Conservation (phyloP, 2,329 filamentous ascomycete genomes). For the Epichloe baconii region DNA sequence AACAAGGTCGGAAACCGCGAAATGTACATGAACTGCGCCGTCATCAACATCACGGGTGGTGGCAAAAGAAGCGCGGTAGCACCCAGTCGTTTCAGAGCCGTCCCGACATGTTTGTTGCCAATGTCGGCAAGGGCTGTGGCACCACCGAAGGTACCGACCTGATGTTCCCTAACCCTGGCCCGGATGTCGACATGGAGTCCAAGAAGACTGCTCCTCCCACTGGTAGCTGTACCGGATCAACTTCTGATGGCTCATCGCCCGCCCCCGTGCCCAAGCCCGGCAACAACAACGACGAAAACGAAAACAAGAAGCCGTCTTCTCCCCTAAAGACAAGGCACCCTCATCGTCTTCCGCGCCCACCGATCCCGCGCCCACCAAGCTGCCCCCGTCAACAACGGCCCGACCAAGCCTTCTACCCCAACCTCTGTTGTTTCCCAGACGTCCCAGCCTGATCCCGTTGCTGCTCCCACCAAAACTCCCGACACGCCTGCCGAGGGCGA, state of each 20-base stretch:
- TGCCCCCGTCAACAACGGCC: background rate
- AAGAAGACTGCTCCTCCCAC: slow-evolving; percentile 23
- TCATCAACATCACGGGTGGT: slow-evolving; percentile 44
- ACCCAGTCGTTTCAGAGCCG: slow-evolving; percentile 38
- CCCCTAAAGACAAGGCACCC: background rate
- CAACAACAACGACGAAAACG: background rate
- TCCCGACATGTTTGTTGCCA: slow-evolving; percentile 60
- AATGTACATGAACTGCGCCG: slow-evolving; percentile 80
- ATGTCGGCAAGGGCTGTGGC: slow-evolving; percentile 46
- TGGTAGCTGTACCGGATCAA: slow-evolving; percentile 16
- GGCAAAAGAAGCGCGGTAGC: slow-evolving; percentile 10
- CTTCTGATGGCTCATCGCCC: background rate
- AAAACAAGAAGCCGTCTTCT: background rate
- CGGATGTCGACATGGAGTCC: slow-evolving; percentile 31
- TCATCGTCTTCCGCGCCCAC: no score
- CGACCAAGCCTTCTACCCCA: background rate
- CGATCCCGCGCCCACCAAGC: background rate
- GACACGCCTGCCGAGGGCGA: background rate
- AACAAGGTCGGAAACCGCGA: slow-evolving; percentile 67
- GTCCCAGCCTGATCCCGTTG: background rate
- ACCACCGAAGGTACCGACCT: slow-evolving; percentile 46
- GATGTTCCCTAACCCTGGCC: slow-evolving; percentile 53
- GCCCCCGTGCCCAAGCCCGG: background rate
- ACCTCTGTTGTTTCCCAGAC: background rate
- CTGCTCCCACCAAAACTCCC: background rate